Base-by-base conservation (phyloP, 2,329 filamentous ascomycete species). In the Emericellopsis atlantica region DNA sequence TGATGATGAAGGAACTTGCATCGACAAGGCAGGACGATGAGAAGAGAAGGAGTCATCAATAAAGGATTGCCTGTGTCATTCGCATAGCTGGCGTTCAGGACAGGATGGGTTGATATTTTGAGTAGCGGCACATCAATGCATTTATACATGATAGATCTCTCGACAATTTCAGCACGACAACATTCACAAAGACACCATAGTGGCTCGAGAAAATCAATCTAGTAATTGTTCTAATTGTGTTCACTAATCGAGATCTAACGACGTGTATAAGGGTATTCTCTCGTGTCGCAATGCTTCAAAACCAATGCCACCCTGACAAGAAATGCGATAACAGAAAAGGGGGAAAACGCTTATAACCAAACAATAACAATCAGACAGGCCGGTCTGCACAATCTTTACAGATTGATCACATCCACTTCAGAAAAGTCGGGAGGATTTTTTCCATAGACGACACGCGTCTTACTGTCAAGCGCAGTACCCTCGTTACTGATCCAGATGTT, bases 401-500 rank as follows among this genome's bases (percentile, higher is more conserved):
- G 61, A 55, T 81, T 81, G 61, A 95, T 93, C 51, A 94, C 65
- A 62, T 94, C 87, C 23, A 90, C 69, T 60, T 93, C 85, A 0
- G 83, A 88, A 56, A 94, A 93, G 61, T 95, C 88, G 0, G 89
- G 89, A 14, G 89, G 89, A 45, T 87, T 84, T 46, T 77, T 78
- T 47, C 83, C 82, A 59, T 92, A 95, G 32, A 94, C 76, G 5
- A 94, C 87, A 15, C 83, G 77, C 24, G 78, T 77, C 58, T 87
- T 88, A 42, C 79, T 83, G 64, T 95, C 87, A 50, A 96, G 66
- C 9, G 86, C 84, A 16, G 90, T 88, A 44, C 88, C 88, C 57
- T 93, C 84, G 58, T 95, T 95, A 51, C 85, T 94, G 55, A 96
- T 88, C 84, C 88, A 95, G 40, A 96, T 83, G 46, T 78, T 70